Conservation (phyloP, 1,139 yeast genomes). For the Hyphopichia khmerensis region DNA sequence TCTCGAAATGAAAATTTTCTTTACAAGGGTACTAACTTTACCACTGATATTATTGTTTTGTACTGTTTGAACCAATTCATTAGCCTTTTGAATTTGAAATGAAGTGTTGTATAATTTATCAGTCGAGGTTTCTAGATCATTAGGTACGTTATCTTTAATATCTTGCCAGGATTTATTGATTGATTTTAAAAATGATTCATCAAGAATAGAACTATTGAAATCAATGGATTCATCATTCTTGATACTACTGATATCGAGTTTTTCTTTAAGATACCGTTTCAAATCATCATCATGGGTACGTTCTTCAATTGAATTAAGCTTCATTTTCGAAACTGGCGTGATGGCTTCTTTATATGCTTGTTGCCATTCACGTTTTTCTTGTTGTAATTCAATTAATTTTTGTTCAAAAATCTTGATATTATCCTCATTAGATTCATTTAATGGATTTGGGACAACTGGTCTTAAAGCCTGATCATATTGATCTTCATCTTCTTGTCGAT, state of each 20-base stretch:
- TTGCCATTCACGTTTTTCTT: conserved; percentile 53
- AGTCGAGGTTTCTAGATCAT: conserved; percentile 19
- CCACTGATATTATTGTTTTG: conserved; percentile 15
- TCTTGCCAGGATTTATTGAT: conserved; percentile 9
- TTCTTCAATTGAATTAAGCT: conserved; percentile 9
- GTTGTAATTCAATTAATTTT: conserved; percentile 41
- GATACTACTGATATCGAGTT: conserved; percentile 5
- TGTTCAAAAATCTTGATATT: conserved; percentile 46
- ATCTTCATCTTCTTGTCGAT: conserved; percentile 24
- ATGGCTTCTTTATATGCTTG: conserved; percentile 24
- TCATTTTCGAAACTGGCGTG: conserved; percentile 16
- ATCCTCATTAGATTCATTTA: conserved; percentile 49
- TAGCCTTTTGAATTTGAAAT: conserved; percentile 20
- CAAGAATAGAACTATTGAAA: background rate
- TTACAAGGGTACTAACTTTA: conserved; percentile 18
- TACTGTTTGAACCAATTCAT: conserved; percentile 18
- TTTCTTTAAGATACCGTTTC: conserved; percentile 10
- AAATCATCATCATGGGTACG: conserved; percentile 8
- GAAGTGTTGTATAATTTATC: conserved; percentile 23
- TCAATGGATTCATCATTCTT: conserved; percentile 3
- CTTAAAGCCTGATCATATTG: conserved; percentile 18
- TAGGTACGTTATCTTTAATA: conserved; percentile 10
- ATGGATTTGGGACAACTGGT: conserved; percentile 52
- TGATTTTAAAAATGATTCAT: background rate
- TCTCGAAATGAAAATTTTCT: conserved; percentile 10